Conservation (phyloP, 208 protist species). For the Spongospora subterranea region DNA sequence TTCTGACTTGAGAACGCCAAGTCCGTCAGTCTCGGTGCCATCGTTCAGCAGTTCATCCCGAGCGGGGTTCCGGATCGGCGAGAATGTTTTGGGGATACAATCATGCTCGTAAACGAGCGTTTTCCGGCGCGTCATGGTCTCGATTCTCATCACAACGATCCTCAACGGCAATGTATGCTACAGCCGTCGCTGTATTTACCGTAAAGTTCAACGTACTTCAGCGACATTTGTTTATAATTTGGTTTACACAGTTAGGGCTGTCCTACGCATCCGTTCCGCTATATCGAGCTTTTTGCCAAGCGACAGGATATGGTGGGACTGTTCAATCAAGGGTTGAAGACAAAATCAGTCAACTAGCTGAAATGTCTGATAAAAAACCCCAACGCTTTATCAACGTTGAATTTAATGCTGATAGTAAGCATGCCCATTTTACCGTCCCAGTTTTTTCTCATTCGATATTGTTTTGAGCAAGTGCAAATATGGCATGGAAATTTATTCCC, state of each 20-base stretch:
- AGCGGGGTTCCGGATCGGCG: too few species aligned
- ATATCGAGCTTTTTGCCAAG: constrained; percentile 69
- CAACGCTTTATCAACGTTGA: neutral
- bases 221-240: too few species aligned
- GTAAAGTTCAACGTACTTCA: too few species aligned
- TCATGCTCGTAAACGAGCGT: too few species aligned
- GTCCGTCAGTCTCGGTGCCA: too few species aligned
- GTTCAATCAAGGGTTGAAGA: constrained; percentile 50
- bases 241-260: constrained; percentile 61
- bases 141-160: too few species aligned
- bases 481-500: constrained; percentile 66
- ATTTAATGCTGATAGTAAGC: constrained; percentile 53
- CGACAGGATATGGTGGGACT: constrained; percentile 68
- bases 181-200: neutral
- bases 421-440: neutral
- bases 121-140: too few species aligned
- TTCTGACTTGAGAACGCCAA: too few species aligned
- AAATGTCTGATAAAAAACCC: neutral
- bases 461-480: constrained; percentile 17
- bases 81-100: too few species aligned
- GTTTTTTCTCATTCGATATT: constrained; percentile 6
- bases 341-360: constrained; percentile 40
- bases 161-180: neutral
- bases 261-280: constrained; percentile 69
- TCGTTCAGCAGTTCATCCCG: too few species aligned